A percentile compares a stretch with the other conserved stretches of the same genome.
Conservation (phyloP, 2,329 filamentous ascomycete species). For the Arthrocladium fulminans region DNA sequence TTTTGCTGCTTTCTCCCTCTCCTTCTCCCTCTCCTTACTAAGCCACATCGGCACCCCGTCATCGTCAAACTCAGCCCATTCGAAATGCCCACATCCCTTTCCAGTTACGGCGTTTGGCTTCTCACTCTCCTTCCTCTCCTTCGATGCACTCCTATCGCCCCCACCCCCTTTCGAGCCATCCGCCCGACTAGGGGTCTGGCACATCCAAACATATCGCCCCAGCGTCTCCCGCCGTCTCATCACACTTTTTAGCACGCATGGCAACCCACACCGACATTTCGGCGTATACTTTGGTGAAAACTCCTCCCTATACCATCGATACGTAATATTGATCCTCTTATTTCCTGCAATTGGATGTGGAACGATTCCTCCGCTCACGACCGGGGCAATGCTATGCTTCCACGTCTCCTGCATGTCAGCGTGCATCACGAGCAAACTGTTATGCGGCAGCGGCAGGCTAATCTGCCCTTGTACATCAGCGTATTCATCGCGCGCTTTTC, state of each 20-base stretch:
- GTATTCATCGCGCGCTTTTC: conserved; percentile 11
- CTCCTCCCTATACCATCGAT: conserved; percentile 70
- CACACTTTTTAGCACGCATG: conserved; percentile 64
- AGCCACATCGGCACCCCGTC: conserved; percentile 69
- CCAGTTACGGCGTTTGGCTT: conserved; percentile 18
- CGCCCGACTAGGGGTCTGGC: conserved; percentile 58
- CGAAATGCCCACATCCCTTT: conserved; percentile 65
- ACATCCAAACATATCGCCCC: conserved; percentile 91
- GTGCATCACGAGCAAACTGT: conserved; percentile 90
- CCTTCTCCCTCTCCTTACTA: neutral
- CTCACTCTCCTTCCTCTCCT: conserved; percentile 15
- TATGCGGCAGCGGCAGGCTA: conserved; percentile 86
- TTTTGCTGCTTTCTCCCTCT: neutral
- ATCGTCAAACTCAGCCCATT: conserved; percentile 80
- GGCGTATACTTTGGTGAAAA: conserved; percentile 73
- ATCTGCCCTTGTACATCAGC: conserved; percentile 73
- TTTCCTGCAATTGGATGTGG: conserved; percentile 76
- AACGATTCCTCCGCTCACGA: conserved; percentile 50
- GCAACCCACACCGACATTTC: conserved; percentile 63
- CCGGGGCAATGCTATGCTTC: conserved; percentile 78
- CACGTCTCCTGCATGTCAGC: conserved; percentile 96
- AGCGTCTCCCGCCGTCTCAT: conserved; percentile 67
- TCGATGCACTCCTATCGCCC: neutral
- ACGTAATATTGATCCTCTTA: conserved; percentile 85
- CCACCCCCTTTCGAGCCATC: conserved; percentile 17